These are phyloP conservation scores for Stentor coeruleus DNA, from an alignment of 73 alveolate species.

Conservation along the genomic window DNA sequence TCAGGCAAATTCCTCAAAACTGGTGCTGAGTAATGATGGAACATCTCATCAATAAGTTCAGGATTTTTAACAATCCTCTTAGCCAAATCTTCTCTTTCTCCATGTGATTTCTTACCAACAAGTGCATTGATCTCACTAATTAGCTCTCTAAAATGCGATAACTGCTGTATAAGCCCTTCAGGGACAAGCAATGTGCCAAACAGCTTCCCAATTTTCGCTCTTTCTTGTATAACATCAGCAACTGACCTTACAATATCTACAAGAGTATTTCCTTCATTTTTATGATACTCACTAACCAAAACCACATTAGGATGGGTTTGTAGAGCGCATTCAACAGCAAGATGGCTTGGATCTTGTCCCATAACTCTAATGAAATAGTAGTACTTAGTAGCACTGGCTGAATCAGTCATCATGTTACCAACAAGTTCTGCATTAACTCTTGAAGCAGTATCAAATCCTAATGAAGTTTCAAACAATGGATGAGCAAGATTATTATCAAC, in stretches of 20 bases:
- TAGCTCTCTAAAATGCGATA: constrained; percentile 66
- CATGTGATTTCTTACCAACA: constrained; percentile 26
- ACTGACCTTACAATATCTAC: constrained; percentile 53
- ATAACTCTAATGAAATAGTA: constrained; percentile 84
- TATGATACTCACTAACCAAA: constrained; percentile 59
- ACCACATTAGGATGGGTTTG: constrained; percentile 78
- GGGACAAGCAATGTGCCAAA: constrained; percentile 78
- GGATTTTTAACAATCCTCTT: constrained; percentile 28
- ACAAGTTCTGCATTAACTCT: constrained; percentile 74
- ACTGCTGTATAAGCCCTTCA: constrained; percentile 76
- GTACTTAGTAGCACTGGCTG: constrained; percentile 83
- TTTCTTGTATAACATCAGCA: constrained; percentile 56
- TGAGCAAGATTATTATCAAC: constrained; percentile 77
- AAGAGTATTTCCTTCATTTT: constrained; percentile 59
- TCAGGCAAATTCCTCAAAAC: constrained; percentile 73
- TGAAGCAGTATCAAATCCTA: constrained; percentile 84
- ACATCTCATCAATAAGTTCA: constrained; percentile 28
- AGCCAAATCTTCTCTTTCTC: constrained; percentile 28
- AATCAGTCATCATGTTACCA: constrained; percentile 71
- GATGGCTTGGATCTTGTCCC: constrained; percentile 90
- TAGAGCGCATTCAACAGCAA: constrained; percentile 79
- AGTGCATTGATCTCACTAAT: constrained; percentile 53
- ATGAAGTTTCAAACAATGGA: constrained; percentile 55
- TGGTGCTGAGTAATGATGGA: constrained; percentile 54
- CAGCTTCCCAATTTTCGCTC: constrained; percentile 54